These are phyloP conservation scores for Scytalidium sp. DNA, from an alignment of 2,329 filamentous ascomycete species.

Conservation along the genomic window DNA sequence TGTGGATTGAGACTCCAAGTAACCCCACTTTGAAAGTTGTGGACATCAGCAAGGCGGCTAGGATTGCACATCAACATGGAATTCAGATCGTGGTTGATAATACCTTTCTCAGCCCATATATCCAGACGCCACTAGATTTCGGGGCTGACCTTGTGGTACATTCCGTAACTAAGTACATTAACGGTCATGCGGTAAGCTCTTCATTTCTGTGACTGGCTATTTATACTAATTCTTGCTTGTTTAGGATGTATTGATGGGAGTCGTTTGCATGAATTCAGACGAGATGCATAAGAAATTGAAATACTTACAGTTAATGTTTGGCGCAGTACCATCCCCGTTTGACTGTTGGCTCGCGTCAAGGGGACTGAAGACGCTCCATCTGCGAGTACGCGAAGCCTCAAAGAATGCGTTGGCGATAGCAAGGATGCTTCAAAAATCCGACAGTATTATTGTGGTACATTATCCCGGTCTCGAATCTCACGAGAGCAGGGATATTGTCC, in stretches of 20 bases:
- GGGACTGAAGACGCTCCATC: not conserved
- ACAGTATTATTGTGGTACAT: not conserved
- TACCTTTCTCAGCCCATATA: not conserved
- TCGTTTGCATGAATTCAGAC: not conserved
- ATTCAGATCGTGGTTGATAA: not conserved
- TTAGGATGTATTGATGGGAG: not conserved
- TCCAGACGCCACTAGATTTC: not conserved
- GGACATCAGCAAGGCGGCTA: not conserved
- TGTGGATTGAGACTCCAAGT: not conserved
- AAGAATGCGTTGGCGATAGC: not conserved
- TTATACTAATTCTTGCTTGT: not conserved
- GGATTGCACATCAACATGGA: not conserved
- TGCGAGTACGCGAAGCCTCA: not conserved
- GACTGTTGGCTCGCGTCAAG: not conserved
- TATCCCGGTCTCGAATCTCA: not conserved
- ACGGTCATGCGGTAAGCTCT: not conserved
- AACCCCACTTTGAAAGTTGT: not conserved
- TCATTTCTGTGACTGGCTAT: not conserved
- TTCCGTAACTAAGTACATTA: not conserved
- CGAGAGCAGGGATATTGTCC: not conserved
- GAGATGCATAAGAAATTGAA: not conserved
- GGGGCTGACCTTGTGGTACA: not conserved
- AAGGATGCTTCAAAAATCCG: not conserved
- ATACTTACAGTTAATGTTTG: not conserved
- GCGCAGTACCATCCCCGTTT: not conserved